Base-by-base conservation (phyloP, 1,284 basidiomycete species). In the Cryptococcus jaspeensis region DNA sequence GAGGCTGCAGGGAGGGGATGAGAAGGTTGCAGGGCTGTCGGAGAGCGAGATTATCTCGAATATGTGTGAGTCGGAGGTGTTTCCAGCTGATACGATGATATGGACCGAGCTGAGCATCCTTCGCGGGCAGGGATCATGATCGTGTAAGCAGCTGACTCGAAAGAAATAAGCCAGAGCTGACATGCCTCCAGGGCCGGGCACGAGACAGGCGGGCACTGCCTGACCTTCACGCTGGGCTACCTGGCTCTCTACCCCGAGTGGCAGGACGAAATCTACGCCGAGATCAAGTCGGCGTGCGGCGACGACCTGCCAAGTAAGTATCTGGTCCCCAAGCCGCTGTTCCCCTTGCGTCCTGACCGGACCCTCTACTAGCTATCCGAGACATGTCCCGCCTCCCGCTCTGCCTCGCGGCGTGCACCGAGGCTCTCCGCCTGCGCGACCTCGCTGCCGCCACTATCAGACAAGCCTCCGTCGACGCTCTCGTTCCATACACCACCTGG, bases 341-440 rank as follows among this genome's bases (percentile, higher is more conserved):
- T n/a, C n/a, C n/a, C n/a, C n/a, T n/a, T n/a, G n/a, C n/a, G n/a
- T n/a, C 46, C 37, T 20, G 28, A 32, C 28, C 9, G 5, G 28
- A n/a, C 18, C 32, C 11, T 18, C 20, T 12, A 40, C 20, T 55
- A 59, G 52, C 76, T 1, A 86, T 84, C 62, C 80, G 82, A 55
- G 83, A 85, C 46, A 80, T 84, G 74, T 66, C 78, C 32, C 58
- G 72, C 32, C 74, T 85, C 11, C 58, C 65, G 4, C 58, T 71
- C 43, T 63, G 61, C 32, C 63, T 65, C 53, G 85, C 83, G 11
- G 81, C 84, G 1, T 76, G 84, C 55, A 79, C 85, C 66, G 85
- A 87, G 71, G 82, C 84, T 0, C 73, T 87, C 11, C 80, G 85
- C 18, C 72, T 86, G 62, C 85, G 82, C 65, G 83, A 85, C 44